Base-by-base conservation (phyloP, 73 alveolate species). In the Diophrys appendiculata region DNA sequence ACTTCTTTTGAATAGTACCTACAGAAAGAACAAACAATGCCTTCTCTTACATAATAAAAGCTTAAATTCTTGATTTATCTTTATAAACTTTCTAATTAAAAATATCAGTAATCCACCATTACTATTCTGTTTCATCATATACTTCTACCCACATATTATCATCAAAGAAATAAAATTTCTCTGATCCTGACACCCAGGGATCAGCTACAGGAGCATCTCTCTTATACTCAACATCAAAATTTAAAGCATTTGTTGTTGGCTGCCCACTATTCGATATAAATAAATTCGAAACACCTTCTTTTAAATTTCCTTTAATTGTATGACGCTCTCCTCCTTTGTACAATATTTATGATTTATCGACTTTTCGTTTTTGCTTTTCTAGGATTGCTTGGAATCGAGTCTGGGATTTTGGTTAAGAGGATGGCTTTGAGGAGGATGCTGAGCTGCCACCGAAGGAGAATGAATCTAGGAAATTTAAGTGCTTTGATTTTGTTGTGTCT, bases 71-170 rank as follows among this genome's bases (percentile, higher is more conserved):
- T 25, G 65, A 72, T 27, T 54, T 28, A 8, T 25, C 3, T 8
- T 34, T 30, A 72, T 29, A 27, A 30, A 43, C 27, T 24, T 64
- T 32, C 30, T 55, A 68, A 14, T 77, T 78, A 25, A 69, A 53
- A 14, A 84, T 65, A 55, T 84, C 83, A 77, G 60, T 54, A 24
- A 78, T 80, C 43, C 64, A 28, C 93, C 93, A 85, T 54, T 69
- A 69, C n/a, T 85, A 33, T 0, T 53, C 56, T 3, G 56, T 1
- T 70, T 60, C 79, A 56, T 85, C 87, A 54, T 52, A 73, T 0
- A 85, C 81, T 33, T 85, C 88, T 5, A 85, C 34, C 53, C 77
- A 85, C 33, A 73, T 2, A 1, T 52, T 29, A 22, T 33, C 68
- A 31, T 27, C 18, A 30, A 32, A 43, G 72, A 78, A 31, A 33